Evolutionary conservation across 2,329 filamentous ascomycete genomes (phyloP).

Genomic region (Diaporthe citrichinensis): DNA sequence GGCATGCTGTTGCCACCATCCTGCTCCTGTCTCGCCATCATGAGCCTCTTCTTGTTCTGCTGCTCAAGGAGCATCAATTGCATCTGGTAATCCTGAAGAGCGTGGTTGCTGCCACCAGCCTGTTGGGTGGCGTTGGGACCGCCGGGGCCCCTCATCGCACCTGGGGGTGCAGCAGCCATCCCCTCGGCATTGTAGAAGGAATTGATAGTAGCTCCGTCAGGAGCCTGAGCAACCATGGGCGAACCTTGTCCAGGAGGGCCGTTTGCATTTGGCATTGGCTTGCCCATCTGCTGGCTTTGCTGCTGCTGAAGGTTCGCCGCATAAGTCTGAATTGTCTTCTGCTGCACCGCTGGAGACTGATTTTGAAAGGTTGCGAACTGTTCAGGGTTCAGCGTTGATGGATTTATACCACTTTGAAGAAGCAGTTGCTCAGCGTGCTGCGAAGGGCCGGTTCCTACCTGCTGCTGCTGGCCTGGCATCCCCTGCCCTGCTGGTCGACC

Average conservation of each 20-base stretch:
- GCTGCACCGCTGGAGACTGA: conserved; percentile 73
- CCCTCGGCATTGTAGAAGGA: conserved; percentile 76
- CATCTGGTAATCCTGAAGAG: conserved; percentile 91
- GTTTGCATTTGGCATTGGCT: conserved; percentile 81
- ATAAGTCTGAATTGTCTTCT: conserved; percentile 91
- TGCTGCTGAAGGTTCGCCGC: conserved; percentile 87
- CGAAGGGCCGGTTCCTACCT: conserved; percentile 68
- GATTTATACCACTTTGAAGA: conserved; percentile 80
- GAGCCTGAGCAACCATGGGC: conserved; percentile 83
- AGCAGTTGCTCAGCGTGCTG: conserved; percentile 70
- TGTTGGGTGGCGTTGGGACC: conserved; percentile 63
- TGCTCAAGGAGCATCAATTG: conserved; percentile 89
- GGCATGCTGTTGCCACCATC: conserved; percentile 71
- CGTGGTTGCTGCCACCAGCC: conserved; percentile 78
- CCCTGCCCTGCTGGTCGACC: conserved; percentile 76
- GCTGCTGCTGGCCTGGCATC: conserved; percentile 76
- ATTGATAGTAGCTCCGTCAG: conserved; percentile 71
- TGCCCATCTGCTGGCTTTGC: conserved; percentile 84
- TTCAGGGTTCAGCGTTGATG: conserved; percentile 78
- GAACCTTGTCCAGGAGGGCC: conserved; percentile 84
- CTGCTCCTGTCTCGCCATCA: conserved; percentile 86
- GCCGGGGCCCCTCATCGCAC: conserved; percentile 67
- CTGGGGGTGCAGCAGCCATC: conserved; percentile 64
- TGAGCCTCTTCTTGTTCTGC: conserved; percentile 87
- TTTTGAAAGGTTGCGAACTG: conserved; percentile 78